Base-by-base conservation (phyloP, 495 filamentous ascomycete genomes). In the Penicillium nucicola region DNA sequence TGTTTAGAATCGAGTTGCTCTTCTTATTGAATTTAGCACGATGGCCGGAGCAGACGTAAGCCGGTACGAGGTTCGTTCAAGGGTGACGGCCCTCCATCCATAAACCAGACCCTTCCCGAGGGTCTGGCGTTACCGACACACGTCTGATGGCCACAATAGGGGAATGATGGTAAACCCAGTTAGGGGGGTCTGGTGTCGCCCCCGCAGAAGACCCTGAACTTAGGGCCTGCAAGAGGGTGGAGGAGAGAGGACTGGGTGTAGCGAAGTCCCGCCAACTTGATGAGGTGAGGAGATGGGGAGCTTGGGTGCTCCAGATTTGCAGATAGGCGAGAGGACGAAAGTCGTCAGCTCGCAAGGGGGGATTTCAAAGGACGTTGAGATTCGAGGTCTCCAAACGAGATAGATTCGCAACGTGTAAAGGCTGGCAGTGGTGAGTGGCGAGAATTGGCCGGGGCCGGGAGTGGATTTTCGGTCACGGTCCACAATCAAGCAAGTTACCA, bases 161-260 rank as follows among this genome's bases (percentile, higher is more conserved):
- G 39, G 22, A 15, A 30, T 42, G 53, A 45, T 46, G 55, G 42
- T 60, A 78, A 75, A 74, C 64, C 78, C 74, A 92, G 74, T 97
- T 97, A 98, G 78, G 93, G 93, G 66, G 93, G 93, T 80, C 93
- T 92, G 78, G 90, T 93, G 78, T 92, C 88, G 79, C 87, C 90
- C 85, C 93, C 91, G 79, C 84, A 82, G 75, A 93, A 92, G 81
- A 89, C 88, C 90, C 91, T 85, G 75, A 83, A 80, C 62, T 84
- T 82, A 68, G 93, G 92, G 78, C 90, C 90, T 62, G 95, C 86
- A 71, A 96, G 89, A 80, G 92, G 92, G 80, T 89, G 87, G 64
- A 86, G 76, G 79, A 89, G 88, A 66, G 88, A 89, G 72, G 89
- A 86, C 78, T 83, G 72, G 68, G 77, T 71, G 70, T 77, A 79